These are phyloP conservation scores for Sphagnum magellanicum DNA, from an alignment of 228 moss, liverwort and hornwort genomes.

Conservation along the genomic window DNA sequence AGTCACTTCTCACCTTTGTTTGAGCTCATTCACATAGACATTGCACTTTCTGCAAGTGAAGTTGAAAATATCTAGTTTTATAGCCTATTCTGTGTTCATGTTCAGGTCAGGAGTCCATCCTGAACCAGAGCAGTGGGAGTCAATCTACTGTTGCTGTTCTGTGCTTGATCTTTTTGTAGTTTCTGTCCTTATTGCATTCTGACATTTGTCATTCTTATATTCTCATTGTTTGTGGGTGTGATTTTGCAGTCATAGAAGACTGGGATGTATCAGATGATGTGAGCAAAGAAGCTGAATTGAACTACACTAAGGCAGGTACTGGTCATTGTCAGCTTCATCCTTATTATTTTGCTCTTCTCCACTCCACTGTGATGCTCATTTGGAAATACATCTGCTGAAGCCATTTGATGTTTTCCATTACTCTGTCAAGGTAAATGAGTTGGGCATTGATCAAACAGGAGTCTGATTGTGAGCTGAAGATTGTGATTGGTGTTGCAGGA, in stretches of 20 bases:
- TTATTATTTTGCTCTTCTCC: not conserved
- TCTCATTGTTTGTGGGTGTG: constrained; percentile 1
- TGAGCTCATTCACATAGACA: not conserved
- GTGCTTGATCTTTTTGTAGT: too few relatives aligned
- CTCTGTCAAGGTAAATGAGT: not conserved
- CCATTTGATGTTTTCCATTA: not conserved
- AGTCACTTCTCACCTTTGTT: not conserved
- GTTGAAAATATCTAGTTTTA: not conserved
- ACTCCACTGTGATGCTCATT: not conserved
- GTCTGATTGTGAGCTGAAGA: not conserved
- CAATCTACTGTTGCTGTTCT: too few relatives aligned
- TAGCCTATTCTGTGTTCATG: too few relatives aligned
- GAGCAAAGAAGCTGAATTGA: constrained; percentile 36
- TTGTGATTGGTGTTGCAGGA: constrained; percentile 20
- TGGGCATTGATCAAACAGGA: not conserved
- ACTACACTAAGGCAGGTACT: constrained; percentile 90
- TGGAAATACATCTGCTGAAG: not conserved
- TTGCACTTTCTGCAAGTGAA: too few relatives aligned
- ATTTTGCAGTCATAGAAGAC: constrained; percentile 60
- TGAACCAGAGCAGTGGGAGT: too few relatives aligned
- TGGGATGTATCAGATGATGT: constrained; percentile 34
- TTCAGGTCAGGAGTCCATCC: too few relatives aligned
- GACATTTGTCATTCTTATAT: not conserved
- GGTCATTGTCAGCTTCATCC: constrained; percentile 8
- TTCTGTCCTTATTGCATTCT: not conserved